These are phyloP conservation scores for Magnusiomyces clavatus DNA, from an alignment of 1,139 yeast genomes.

Conservation along the genomic window DNA sequence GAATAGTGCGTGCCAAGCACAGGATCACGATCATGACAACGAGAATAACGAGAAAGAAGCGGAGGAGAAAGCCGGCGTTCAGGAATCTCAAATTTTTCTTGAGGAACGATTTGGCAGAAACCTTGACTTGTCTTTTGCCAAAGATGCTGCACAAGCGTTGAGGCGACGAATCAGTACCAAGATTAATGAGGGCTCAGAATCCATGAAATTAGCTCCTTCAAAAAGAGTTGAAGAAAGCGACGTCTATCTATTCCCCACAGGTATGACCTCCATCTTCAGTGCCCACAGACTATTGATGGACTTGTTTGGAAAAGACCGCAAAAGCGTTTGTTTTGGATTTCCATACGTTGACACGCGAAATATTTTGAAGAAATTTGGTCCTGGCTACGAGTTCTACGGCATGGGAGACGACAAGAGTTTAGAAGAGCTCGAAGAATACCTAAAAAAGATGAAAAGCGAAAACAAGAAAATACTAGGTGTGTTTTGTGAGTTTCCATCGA, in stretches of 20 bases:
- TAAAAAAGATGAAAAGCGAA: constrained; percentile 32
- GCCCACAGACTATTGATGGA: constrained; percentile 65
- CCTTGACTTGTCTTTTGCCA: constrained; percentile 65
- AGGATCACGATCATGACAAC: no score
- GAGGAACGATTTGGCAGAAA: constrained; percentile 91
- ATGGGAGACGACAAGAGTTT: constrained; percentile 71
- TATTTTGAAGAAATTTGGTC: constrained; percentile 81
- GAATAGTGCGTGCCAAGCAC: not conserved
- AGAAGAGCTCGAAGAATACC: constrained; percentile 50
- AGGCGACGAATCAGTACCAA: constrained; percentile 69
- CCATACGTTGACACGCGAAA: constrained; percentile 92
- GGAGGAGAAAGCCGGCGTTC: constrained; percentile 22
- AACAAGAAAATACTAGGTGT: constrained; percentile 64
- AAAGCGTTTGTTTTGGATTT: constrained; percentile 88
- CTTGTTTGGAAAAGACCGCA: constrained; percentile 27
- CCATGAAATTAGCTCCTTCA: constrained; percentile 17
- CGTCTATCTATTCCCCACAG: constrained; percentile 78
- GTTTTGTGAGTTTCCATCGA: constrained; percentile 91
- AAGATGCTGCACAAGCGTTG: constrained; percentile 67
- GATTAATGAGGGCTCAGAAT: constrained; percentile 36
- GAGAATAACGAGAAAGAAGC: not conserved
- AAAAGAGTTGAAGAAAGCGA: constrained; percentile 44
- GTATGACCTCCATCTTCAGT: constrained; percentile 86
- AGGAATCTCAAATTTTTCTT: constrained; percentile 61
- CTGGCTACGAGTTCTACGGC: constrained; percentile 72